A percentile compares a stretch with the other conserved stretches of the same genome.
Evolutionary conservation across 495 filamentous ascomycete species (phyloP).

Genomic region (Trichoderma orchidacearum): DNA sequence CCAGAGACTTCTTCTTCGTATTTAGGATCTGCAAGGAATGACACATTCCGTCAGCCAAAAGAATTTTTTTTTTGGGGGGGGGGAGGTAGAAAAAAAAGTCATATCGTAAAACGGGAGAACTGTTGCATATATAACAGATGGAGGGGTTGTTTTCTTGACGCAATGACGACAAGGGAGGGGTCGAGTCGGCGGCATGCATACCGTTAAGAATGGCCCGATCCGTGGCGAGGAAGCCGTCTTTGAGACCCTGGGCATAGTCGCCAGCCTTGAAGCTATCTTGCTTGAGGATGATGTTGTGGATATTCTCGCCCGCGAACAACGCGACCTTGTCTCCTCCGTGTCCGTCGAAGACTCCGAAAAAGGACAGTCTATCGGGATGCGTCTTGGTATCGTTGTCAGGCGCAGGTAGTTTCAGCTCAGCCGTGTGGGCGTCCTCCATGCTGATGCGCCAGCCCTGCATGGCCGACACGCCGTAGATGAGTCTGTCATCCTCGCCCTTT

Average conservation of each 20-base stretch:
- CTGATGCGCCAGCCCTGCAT: conserved; percentile 99
- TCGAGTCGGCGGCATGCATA: too few relatives aligned
- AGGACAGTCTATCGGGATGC: conserved; percentile 65
- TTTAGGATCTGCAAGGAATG: conserved; percentile 55
- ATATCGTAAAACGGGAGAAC: background rate
- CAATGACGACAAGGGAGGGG: too few relatives aligned
- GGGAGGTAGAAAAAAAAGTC: background rate
- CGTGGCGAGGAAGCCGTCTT: conserved; percentile 93
- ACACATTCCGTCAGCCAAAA: background rate
- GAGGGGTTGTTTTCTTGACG: too few relatives aligned
- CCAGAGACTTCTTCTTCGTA: conserved; percentile 97
- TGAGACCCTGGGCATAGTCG: conserved; percentile 88
- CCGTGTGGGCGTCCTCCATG: conserved; percentile 95
- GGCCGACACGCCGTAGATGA: conserved; percentile 85
- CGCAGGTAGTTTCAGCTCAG: conserved; percentile 68
- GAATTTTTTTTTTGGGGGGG: background rate
- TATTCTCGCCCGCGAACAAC: conserved; percentile 78
- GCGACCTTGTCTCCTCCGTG: conserved; percentile 97
- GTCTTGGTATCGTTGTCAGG: conserved; percentile 43
- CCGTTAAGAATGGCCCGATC: conserved; percentile 92
- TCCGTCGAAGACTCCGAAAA: conserved; percentile 97
- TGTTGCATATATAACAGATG: too few relatives aligned
- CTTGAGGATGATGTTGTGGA: conserved; percentile 87
- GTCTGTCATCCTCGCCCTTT: conserved; percentile 82
- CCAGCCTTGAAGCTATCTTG: conserved; percentile 85